Evolutionary conservation across 768 basidiomycete genomes (phyloP).

Genomic region (Cystobasidiopsis lactophilus): DNA sequence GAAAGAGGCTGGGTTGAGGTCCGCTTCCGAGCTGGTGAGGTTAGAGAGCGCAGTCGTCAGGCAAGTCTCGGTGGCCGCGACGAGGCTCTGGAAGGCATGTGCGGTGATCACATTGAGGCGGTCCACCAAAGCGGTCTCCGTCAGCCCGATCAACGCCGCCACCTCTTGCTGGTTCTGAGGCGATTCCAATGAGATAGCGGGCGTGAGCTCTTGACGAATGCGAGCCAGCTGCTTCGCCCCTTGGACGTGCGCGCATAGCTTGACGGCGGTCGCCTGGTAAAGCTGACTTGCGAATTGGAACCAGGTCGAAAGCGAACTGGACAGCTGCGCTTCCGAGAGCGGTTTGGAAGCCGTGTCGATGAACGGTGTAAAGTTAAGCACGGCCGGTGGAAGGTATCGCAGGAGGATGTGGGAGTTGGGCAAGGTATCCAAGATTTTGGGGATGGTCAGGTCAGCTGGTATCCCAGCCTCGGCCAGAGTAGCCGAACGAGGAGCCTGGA

Average conservation of each 20-base stretch:
- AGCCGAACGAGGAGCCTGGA: slow-evolving; percentile 2
- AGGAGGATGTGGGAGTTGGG: slow-evolving; percentile 15
- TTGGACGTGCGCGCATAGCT: too few species aligned
- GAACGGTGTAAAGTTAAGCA: slow-evolving; percentile 13
- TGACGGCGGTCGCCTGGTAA: too few species aligned
- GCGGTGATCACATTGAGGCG: slow-evolving; percentile 3
- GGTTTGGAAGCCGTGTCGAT: slow-evolving; percentile 1
- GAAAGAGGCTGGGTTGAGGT: slow-evolving; percentile 6
- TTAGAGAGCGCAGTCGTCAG: neutral
- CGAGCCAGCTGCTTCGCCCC: neutral
- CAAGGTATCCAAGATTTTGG: slow-evolving; percentile 12
- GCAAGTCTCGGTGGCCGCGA: neutral
- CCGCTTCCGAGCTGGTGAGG: neutral
- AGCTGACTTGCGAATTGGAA: neutral
- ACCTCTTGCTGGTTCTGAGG: neutral
- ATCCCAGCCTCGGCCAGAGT: neutral
- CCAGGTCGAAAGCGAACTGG: slow-evolving; percentile 3
- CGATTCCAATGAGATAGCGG: neutral
- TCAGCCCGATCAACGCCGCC: neutral
- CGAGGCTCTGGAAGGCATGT: slow-evolving; percentile 1
- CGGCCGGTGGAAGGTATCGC: slow-evolving; percentile 13
- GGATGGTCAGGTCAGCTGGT: neutral
- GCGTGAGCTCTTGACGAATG: neutral
- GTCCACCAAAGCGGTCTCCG: neutral
- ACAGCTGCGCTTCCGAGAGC: neutral